Evolutionary conservation across 345 rosid species (phyloP), one percentile per base, ranked within the genome.

Genomic region (Eucalyptus microcorys): DNA sequence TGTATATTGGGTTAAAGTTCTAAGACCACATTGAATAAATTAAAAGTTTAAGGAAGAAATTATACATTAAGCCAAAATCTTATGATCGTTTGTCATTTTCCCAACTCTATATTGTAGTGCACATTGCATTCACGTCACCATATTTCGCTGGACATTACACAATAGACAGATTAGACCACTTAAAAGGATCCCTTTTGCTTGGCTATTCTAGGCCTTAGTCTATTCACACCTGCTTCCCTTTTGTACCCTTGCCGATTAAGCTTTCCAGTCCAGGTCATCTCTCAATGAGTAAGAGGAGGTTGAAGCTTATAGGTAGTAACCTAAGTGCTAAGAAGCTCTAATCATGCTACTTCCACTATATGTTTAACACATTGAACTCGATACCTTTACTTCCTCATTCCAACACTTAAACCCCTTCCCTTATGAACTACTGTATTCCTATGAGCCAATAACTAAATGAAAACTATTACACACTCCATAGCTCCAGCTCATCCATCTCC

Each of bases 31-130:
- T 55, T 55, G 14, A 55, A 55, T 55, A 55, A 55, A 55, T 22
- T 55, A 22, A 26, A 55, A 55, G 0, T 55, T 55, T 55, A 55
- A 24, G 3, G 1, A 55, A 55, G 0, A 55, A 10, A 55, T 55
- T 55, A 55, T 55, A 55, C 1, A 55, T 55, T 24, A 26, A 22
- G 30, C 3, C 6, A 55, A 55, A 55, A 55, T 55, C 6, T 9
- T 1, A 55, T 55, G 30, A 55, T 8, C 61, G 0, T 22, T 55
- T 55, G 61, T 24, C 30, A 55, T 55, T 55, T 55, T 55, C 68
- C 15, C n/a, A 59, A 6, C 32, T 59, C 2, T 10, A 59, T 26
- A 27, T 27, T 10, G 6, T 27, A 61, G 32, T 61, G 34, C 17
- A 61, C 68, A 3, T 27, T 61, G 32, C 68, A 61, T 61, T 30